Evolutionary conservation across 139 green algal species (phyloP).

Genomic region (Volvox africanus): DNA sequence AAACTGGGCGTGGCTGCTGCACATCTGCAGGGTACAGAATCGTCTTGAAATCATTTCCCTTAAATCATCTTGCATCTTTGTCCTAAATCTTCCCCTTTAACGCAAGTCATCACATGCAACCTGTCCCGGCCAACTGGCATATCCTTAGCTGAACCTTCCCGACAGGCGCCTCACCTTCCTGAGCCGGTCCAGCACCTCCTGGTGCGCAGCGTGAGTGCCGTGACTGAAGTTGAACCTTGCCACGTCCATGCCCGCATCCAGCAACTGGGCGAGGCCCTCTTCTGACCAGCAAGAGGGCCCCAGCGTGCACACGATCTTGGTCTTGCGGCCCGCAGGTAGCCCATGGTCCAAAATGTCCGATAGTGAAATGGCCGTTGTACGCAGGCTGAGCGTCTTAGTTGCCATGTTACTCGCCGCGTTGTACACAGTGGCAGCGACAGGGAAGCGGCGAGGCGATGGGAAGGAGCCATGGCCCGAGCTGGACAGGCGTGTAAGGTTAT

Average conservation of each 20-base stretch:
- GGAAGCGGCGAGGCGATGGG: neutral
- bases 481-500: neutral
- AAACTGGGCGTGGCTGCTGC: too few relatives aligned
- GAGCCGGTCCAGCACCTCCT: slow-evolving; percentile 67
- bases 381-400: slow-evolving; percentile 58
- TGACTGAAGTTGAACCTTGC: slow-evolving; percentile 91
- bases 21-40: too few relatives aligned
- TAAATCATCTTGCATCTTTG: too few relatives aligned
- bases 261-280: slow-evolving; percentile 60
- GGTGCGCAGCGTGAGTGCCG: slow-evolving; percentile 77
- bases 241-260: slow-evolving; percentile 79
- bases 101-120: too few relatives aligned
- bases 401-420: slow-evolving; percentile 5
- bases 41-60: too few relatives aligned
- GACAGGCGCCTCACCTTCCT: slow-evolving; percentile 37
- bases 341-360: slow-evolving; percentile 49
- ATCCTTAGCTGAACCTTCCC: too few relatives aligned
- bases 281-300: slow-evolving; percentile 74
- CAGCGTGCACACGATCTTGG: slow-evolving; percentile 83
- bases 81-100: too few relatives aligned
- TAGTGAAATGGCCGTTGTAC: slow-evolving; percentile 59
- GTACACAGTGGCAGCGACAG: neutral
- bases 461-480: neutral
- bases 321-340: slow-evolving; percentile 28
- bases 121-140: too few relatives aligned